These are phyloP conservation scores for Blastobotrys parvus DNA, from an alignment of 805 yeast genomes.

Conservation along the genomic window DNA sequence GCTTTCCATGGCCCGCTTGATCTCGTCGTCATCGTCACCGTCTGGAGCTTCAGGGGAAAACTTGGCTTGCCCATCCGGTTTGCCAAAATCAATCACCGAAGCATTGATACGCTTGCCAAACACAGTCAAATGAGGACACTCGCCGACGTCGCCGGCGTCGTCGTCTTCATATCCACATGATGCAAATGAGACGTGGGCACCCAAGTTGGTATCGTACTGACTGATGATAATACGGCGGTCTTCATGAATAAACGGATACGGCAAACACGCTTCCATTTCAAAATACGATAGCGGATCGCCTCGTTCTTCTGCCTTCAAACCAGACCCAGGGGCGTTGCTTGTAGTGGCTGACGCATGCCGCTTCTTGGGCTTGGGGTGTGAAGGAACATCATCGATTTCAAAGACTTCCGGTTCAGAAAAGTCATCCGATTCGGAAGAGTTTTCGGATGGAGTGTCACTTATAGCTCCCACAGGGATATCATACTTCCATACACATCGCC, in stretches of 20 bases:
- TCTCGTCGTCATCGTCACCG: slow-evolving; percentile 7
- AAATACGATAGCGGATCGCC: slow-evolving; percentile 18
- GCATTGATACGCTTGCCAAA: slow-evolving; percentile 11
- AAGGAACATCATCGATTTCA: neutral
- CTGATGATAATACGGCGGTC: slow-evolving; percentile 17
- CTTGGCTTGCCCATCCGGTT: slow-evolving; percentile 17
- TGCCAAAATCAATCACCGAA: slow-evolving; percentile 17
- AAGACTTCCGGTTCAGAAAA: neutral
- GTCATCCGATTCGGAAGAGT: neutral
- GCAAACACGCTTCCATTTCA: slow-evolving; percentile 22
- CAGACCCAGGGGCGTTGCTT: neutral
- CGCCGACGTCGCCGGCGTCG: slow-evolving; percentile 2
- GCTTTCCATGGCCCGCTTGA: slow-evolving; percentile 18
- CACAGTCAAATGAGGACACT: neutral
- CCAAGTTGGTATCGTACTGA: neutral
- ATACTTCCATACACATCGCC: slow-evolving; percentile 30
- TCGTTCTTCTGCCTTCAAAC: slow-evolving; percentile 1
- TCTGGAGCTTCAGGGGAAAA: slow-evolving; percentile 12
- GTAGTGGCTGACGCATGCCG: neutral
- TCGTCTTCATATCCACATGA: neutral
- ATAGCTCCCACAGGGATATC: slow-evolving; percentile 32
- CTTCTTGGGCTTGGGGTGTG: neutral
- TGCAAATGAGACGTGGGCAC: too few species aligned
- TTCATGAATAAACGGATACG: slow-evolving; percentile 21
- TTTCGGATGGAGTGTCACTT: neutral